Evolutionary conservation across 1,139 yeast genomes (phyloP).

Genomic region (Lodderomyces margitis): DNA sequence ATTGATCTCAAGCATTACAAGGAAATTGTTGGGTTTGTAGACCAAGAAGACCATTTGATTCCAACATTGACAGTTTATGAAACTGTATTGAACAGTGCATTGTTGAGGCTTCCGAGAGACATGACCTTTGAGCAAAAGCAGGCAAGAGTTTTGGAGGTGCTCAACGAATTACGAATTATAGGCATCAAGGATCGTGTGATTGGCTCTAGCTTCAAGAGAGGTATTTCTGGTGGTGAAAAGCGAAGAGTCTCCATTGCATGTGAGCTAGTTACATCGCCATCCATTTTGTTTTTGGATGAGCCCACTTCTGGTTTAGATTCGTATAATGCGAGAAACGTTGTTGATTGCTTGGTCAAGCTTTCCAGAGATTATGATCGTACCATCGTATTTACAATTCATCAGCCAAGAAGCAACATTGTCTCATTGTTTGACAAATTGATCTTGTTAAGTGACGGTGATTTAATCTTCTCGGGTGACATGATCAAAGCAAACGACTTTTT

Average conservation of each 20-base stretch:
- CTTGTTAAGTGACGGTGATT: slow-evolving; percentile 77
- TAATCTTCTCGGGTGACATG: slow-evolving; percentile 86
- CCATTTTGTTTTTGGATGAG: slow-evolving; percentile 77
- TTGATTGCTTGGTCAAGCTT: slow-evolving; percentile 77
- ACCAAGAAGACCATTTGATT: slow-evolving; percentile 87
- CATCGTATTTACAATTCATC: slow-evolving; percentile 89
- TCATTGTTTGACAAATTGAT: slow-evolving; percentile 82
- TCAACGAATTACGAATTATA: slow-evolving; percentile 79
- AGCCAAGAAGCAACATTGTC: slow-evolving; percentile 96
- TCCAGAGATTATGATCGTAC: slow-evolving; percentile 83
- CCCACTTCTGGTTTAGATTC: slow-evolving; percentile 96
- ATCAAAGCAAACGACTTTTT: slow-evolving; percentile 70
- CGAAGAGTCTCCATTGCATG: slow-evolving; percentile 88
- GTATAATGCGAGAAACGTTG: slow-evolving; percentile 86
- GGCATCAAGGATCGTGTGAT: slow-evolving; percentile 81
- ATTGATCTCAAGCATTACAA: slow-evolving; percentile 45
- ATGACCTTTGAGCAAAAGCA: slow-evolving; percentile 76
- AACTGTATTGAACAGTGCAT: slow-evolving; percentile 88
- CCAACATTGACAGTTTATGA: slow-evolving; percentile 95
- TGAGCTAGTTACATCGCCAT: slow-evolving; percentile 83
- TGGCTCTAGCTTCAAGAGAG: slow-evolving; percentile 87
- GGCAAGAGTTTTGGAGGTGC: slow-evolving; percentile 78
- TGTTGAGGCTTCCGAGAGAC: slow-evolving; percentile 75
- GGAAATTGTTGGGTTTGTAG: slow-evolving; percentile 90
- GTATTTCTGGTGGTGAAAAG: slow-evolving; percentile 93